Evolutionary conservation across 805 yeast genomes (phyloP).

Genomic region (Saccharomyces mikatae): DNA sequence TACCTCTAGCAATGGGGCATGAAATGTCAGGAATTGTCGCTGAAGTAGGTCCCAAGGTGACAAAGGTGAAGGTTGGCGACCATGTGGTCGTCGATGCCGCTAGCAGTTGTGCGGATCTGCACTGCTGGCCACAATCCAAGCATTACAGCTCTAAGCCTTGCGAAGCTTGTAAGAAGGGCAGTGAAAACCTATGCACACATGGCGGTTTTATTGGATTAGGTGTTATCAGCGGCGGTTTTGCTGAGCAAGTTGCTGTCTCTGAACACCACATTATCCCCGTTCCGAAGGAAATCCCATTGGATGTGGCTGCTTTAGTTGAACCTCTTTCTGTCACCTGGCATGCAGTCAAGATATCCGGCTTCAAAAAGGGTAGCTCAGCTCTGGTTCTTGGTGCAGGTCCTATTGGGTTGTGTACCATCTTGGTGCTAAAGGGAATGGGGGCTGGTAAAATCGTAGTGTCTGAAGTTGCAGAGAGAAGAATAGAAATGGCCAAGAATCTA

Average conservation of each 20-base stretch:
- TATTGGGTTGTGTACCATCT: constrained; percentile 51
- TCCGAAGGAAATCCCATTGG: constrained; percentile 39
- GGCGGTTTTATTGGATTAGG: constrained; percentile 49
- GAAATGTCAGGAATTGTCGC: constrained; percentile 42
- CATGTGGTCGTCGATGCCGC: constrained; percentile 58
- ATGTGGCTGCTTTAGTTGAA: constrained; percentile 50
- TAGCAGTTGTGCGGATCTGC: constrained; percentile 44
- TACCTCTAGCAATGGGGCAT: constrained; percentile 46
- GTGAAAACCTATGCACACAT: constrained; percentile 44
- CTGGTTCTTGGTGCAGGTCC: constrained; percentile 57
- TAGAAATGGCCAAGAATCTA: constrained; percentile 40
- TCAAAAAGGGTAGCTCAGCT: constrained; percentile 39
- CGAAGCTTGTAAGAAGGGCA: constrained; percentile 37
- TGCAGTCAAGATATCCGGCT: constrained; percentile 42
- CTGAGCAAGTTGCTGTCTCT: constrained; percentile 40
- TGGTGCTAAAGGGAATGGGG: constrained; percentile 46
- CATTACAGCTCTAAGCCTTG: constrained; percentile 9
- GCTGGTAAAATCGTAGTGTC: constrained; percentile 41
- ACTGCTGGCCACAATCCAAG: constrained; percentile 32
- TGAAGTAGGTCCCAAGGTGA: constrained; percentile 41
- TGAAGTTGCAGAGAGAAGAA: constrained; percentile 43
- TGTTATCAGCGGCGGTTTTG: constrained; percentile 47
- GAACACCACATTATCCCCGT: constrained; percentile 34
- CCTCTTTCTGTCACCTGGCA: constrained; percentile 54
- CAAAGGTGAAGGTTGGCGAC: constrained; percentile 42